These are phyloP conservation scores for Carex kokanica DNA, from an alignment of 176 grass and related monocot species.

Conservation along the genomic window DNA sequence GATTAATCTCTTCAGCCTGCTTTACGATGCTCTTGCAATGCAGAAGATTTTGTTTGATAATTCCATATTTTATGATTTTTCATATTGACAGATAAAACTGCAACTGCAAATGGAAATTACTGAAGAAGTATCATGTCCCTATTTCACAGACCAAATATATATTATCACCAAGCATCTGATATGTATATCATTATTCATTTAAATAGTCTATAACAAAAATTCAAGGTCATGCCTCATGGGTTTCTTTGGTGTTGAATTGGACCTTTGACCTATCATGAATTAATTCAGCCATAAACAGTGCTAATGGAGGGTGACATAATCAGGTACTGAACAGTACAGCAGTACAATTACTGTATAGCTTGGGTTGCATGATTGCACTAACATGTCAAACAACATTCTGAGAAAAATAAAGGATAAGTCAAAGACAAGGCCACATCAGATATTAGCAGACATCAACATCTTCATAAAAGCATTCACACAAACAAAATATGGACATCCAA, in stretches of 20 bases:
- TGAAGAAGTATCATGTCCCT: neutral
- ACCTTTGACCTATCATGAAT: neutral
- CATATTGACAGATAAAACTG: constrained; percentile 12
- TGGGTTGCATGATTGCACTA: constrained; percentile 1
- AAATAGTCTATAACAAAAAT: neutral
- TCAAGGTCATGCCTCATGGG: neutral
- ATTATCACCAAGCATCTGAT: neutral
- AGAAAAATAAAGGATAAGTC: neutral
- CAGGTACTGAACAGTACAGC: neutral
- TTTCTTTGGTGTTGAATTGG: neutral
- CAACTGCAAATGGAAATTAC: neutral
- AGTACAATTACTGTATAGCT: neutral
- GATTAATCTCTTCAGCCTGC: constrained; percentile 22
- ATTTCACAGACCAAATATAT: neutral
- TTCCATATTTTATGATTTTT: neutral
- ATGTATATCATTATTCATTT: constrained; percentile 2
- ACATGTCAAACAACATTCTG: neutral
- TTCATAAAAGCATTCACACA: constrained; percentile 3
- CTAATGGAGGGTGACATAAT: neutral
- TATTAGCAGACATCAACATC: constrained; percentile 7
- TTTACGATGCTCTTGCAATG: neutral
- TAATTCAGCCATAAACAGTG: neutral
- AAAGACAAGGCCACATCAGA: constrained; percentile 1
- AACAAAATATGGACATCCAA: constrained; percentile 29
- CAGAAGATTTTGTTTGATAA: neutral